These are phyloP conservation scores for Komagataella kurtzmanii DNA, from an alignment of 805 yeast genomes.

Conservation along the genomic window DNA sequence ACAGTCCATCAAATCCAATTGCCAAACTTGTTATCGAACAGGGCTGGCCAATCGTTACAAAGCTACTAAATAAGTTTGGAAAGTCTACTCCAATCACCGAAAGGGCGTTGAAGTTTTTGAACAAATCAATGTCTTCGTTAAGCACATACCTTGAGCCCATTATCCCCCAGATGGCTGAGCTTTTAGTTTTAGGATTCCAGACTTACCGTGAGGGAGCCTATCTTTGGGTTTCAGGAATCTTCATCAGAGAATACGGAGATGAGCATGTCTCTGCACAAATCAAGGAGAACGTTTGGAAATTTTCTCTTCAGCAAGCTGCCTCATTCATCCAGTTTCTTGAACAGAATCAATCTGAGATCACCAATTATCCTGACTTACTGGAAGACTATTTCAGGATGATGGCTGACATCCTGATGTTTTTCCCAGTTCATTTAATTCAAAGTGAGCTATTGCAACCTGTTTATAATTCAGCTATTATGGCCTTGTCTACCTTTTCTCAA, in stretches of 20 bases:
- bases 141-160: constrained; percentile 42
- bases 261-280: constrained; percentile 24
- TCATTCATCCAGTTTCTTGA: constrained; percentile 36
- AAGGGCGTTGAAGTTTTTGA: constrained; percentile 54
- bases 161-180: constrained; percentile 49
- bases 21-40: constrained; percentile 39
- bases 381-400: constrained; percentile 83
- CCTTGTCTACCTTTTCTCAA: constrained; percentile 41
- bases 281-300: constrained; percentile 55
- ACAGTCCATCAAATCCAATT: constrained; percentile 29
- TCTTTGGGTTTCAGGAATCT: constrained; percentile 79
- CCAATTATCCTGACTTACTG: constrained; percentile 47
- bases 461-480: constrained; percentile 44
- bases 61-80: constrained; percentile 41
- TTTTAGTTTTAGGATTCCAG: constrained; percentile 59
- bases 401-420: constrained; percentile 65
- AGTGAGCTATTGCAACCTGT: constrained; percentile 35
- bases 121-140: constrained; percentile 51
- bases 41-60: constrained; percentile 42
- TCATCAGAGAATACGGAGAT: constrained; percentile 59
- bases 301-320: constrained; percentile 53
- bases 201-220: constrained; percentile 67
- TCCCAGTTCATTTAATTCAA: constrained; percentile 39
- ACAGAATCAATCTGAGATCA: constrained; percentile 5
- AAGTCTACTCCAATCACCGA: constrained; percentile 56